phyloP scores from a whole-genome alignment of 2,329 filamentous ascomycete genomes.

The Zymoseptoria brevis region DNA sequence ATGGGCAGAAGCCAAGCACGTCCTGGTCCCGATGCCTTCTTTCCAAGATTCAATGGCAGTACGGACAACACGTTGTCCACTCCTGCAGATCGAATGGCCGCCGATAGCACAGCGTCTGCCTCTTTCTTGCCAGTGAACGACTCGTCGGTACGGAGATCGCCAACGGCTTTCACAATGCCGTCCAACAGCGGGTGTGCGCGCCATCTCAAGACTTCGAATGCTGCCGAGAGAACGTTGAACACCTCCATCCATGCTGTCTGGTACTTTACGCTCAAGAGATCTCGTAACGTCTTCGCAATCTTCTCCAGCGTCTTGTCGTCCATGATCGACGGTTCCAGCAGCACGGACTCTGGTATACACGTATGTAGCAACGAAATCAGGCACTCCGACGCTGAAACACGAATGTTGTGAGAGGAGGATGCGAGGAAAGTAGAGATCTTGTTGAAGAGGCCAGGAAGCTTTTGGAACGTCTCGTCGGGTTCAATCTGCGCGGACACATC shows the following conservation, averaged over 20 bases:
- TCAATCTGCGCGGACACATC: slow-evolving; percentile 85
- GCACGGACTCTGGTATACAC: slow-evolving; percentile 73
- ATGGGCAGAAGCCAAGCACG: slow-evolving; percentile 92
- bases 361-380: slow-evolving; percentile 87
- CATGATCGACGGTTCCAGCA: slow-evolving; percentile 82
- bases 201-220: slow-evolving; percentile 85
- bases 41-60: slow-evolving; percentile 75
- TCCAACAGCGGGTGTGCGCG: slow-evolving; percentile 69
- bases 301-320: slow-evolving; percentile 86
- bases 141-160: slow-evolving; percentile 78
- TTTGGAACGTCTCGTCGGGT: slow-evolving; percentile 84
- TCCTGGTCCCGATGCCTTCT: slow-evolving; percentile 67
- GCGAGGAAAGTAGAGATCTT: slow-evolving; percentile 75
- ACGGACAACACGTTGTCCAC: slow-evolving; percentile 74
- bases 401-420: slow-evolving; percentile 84
- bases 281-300: slow-evolving; percentile 62
- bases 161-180: slow-evolving; percentile 68
- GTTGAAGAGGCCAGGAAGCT: slow-evolving; percentile 75
- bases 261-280: slow-evolving; percentile 79
- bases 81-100: slow-evolving; percentile 82
- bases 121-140: slow-evolving; percentile 92
- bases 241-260: slow-evolving; percentile 93
- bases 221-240: slow-evolving; percentile 76
- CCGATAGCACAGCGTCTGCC: slow-evolving; percentile 81
- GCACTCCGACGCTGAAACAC: slow-evolving; percentile 89